Conservation (phyloP, 1,284 basidiomycete genomes). For the Trametes hirsuta region DNA sequence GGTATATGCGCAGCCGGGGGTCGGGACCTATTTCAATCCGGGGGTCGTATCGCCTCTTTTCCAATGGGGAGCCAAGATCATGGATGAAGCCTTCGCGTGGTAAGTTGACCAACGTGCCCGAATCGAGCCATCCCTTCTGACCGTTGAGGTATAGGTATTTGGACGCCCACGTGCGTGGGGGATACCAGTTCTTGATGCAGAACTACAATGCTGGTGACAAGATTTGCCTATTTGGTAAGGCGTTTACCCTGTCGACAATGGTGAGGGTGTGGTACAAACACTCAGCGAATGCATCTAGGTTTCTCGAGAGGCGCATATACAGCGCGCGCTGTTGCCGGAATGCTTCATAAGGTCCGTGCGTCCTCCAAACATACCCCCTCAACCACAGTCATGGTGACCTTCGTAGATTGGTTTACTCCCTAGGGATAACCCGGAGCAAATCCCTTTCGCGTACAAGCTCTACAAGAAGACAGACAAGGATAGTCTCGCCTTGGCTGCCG, state of each 20-base stretch:
- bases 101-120: slow-evolving; percentile 23
- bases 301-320: slow-evolving; percentile 53
- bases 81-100: slow-evolving; percentile 54
- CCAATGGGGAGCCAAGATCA: slow-evolving; percentile 43
- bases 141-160: slow-evolving; percentile 39
- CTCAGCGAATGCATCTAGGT: slow-evolving; percentile 20
- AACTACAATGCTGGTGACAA: slow-evolving; percentile 54
- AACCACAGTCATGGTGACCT: background rate
- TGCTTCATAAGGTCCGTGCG: slow-evolving; percentile 38
- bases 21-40: slow-evolving; percentile 55
- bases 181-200: slow-evolving; percentile 69
- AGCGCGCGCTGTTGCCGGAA: slow-evolving; percentile 51
- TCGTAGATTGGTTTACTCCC: slow-evolving; percentile 54
- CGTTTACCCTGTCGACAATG: background rate
- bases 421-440: slow-evolving; percentile 53
- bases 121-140: background rate
- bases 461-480: slow-evolving; percentile 48
- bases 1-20: slow-evolving; percentile 33
- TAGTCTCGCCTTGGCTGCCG: slow-evolving; percentile 44
- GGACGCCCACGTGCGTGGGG: slow-evolving; percentile 57
- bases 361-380: background rate
- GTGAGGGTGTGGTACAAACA: background rate
- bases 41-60: slow-evolving; percentile 39
- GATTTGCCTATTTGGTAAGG: slow-evolving; percentile 57
- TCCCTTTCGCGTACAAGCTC: slow-evolving; percentile 61